phyloP scores from a whole-genome alignment of 2,329 filamentous ascomycete species.

The Colletotrichum truncatum region DNA sequence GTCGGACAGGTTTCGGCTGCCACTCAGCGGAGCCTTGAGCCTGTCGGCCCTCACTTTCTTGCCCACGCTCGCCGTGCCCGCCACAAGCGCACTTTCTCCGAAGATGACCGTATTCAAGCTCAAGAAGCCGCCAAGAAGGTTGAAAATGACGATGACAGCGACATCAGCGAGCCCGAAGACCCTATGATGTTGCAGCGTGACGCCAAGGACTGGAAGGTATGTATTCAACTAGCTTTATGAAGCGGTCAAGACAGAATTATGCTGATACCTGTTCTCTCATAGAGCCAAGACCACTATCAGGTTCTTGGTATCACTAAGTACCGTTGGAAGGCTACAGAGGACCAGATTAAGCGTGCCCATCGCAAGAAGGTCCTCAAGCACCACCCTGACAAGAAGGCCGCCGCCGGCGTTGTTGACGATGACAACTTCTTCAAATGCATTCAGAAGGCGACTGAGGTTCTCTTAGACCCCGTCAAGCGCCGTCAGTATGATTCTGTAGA shows the following conservation, averaged over 20 bases:
- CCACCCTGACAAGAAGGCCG: conserved; percentile 98
- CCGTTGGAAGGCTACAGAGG: conserved; percentile 91
- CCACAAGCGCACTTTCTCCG: conserved; percentile 97
- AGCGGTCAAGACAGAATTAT: background rate
- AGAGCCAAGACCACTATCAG: conserved; percentile 98
- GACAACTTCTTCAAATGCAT: conserved; percentile 99
- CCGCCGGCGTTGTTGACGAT: conserved; percentile 85
- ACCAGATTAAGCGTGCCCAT: conserved; percentile 98
- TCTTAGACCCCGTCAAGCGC: conserved; percentile 90
- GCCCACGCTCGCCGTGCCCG: conserved; percentile 95
- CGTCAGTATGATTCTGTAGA: conserved; percentile 98
- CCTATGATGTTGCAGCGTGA: conserved; percentile 90
- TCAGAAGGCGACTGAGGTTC: conserved; percentile 94
- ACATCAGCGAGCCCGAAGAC: conserved; percentile 94
- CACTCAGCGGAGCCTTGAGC: conserved; percentile 89
- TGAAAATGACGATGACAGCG: conserved; percentile 88
- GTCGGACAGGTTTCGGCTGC: conserved; percentile 80
- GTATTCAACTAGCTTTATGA: conserved; percentile 32
- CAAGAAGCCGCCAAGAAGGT: conserved; percentile 95
- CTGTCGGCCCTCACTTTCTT: conserved; percentile 96
- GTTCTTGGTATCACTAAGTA: conserved; percentile 93
- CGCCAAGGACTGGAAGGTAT: conserved; percentile 99
- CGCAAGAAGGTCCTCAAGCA: conserved; percentile 99
- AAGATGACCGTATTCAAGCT: conserved; percentile 97
- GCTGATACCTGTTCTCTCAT: background rate